A percentile compares a stretch with the other conserved stretches of the same genome.
Evolutionary conservation across 2,329 filamentous ascomycete species (phyloP).

Genomic region (Trichoderma endophyticum): DNA sequence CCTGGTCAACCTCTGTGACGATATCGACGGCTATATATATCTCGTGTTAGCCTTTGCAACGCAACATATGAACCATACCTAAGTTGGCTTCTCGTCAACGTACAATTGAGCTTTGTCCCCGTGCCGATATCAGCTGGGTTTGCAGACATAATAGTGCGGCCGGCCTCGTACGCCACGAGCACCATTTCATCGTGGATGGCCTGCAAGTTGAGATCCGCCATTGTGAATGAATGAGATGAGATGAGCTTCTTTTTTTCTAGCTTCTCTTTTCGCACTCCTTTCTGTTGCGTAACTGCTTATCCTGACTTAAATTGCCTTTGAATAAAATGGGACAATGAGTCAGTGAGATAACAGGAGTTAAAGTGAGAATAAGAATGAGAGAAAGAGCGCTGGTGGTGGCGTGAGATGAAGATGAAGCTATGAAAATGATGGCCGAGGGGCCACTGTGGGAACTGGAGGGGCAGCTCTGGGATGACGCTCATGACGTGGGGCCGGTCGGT

Average conservation of each 20-base stretch:
- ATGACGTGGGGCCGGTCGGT: background rate
- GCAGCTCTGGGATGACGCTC: constrained; percentile 1
- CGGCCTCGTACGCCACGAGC: constrained; percentile 60
- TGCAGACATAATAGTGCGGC: constrained; percentile 59
- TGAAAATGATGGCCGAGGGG: background rate
- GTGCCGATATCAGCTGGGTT: constrained; percentile 56
- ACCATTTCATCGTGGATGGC: constrained; percentile 61
- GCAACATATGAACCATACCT: background rate
- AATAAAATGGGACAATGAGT: background rate
- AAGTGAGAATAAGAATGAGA: background rate
- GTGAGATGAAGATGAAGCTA: background rate
- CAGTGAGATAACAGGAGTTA: background rate
- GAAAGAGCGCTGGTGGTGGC: background rate
- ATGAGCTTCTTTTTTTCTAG: background rate
- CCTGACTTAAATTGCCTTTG: background rate
- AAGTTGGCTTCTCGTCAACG: constrained; percentile 21
- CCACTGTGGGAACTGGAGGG: constrained; percentile 17
- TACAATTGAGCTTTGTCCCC: constrained; percentile 65
- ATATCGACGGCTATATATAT: constrained; percentile 57
- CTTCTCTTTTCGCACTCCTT: background rate
- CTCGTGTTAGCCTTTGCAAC: constrained; percentile 5
- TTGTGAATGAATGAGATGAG: constrained; percentile 26
- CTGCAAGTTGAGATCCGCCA: constrained; percentile 58
- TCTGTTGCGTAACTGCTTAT: too few relatives aligned
- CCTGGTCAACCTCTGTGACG: constrained; percentile 65